Base-by-base conservation (phyloP, 129 eudicot genomes). In the Solidago caesia region DNA sequence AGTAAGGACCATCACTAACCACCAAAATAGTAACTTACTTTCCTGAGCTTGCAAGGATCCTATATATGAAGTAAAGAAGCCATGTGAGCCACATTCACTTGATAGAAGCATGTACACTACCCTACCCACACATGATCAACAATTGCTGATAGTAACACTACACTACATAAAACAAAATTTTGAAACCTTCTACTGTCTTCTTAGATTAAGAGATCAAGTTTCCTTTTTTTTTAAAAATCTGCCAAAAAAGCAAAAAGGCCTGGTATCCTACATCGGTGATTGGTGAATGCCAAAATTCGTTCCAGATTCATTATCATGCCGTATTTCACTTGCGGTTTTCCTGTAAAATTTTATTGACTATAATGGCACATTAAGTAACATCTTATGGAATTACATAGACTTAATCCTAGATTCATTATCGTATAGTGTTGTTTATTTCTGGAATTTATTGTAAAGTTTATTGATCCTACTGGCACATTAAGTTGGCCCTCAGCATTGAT, bases 61-160 rank as follows among this genome's bases (percentile, higher is more conserved):
- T 56, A 33, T 45, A 66, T 56, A 72, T 44, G 52, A 56, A 64
- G 67, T 56, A 72, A 56, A 79, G 59, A 73, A 65, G 61, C 83
- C 83, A 79, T 73, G 83, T 79, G 83, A 79, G 83, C 83, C 59
- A 79, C 67, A 79, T 79, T 73, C 75, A 77, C 14, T 77, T 39
- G 71, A 61, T 60, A 70, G 45, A 77, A 69, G 49, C 64, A 60
- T 41, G 5, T 60, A 49, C 62, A 61, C 42, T 57, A 61, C 76
- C 81, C 71, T 44, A 77, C 81, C 49, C 27, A 61, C 76, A 73
- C 79, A 73, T 79, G 83, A 56, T 79, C 74, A 46, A 56, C 44
- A 79, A 56, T 46, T 55, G 55, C 16, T 73, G 83, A 79, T 66
- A 66, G 70, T 10, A 73, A 79, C 83, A 56, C 25, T 47, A 73